Evolutionary conservation across 805 yeast genomes (phyloP).

Genomic region (Cyberlindnera euphorbiae): DNA sequence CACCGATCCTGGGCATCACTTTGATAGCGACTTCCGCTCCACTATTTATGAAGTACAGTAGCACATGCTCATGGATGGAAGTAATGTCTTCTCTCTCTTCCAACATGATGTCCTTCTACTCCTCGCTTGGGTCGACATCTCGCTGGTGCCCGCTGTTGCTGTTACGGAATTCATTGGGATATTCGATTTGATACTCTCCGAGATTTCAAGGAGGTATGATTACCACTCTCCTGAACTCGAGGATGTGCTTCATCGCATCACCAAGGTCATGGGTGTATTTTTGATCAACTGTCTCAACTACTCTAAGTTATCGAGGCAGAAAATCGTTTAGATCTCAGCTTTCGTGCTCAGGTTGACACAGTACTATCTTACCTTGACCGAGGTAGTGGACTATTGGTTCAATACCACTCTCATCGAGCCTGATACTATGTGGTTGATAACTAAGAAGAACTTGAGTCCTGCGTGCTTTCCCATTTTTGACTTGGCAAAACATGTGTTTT

Average conservation of each 20-base stretch:
- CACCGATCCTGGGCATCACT: too few relatives aligned
- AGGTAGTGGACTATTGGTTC: slow-evolving; percentile 20
- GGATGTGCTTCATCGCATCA: slow-evolving; percentile 6
- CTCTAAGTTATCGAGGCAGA: slow-evolving; percentile 2
- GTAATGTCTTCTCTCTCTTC: slow-evolving; percentile 8
- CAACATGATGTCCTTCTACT: slow-evolving; percentile 12
- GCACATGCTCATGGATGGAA: slow-evolving; percentile 6
- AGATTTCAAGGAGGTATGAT: slow-evolving; percentile 14
- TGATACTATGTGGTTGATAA: slow-evolving; percentile 12
- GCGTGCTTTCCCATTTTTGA: slow-evolving; percentile 25
- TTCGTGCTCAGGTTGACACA: slow-evolving; percentile 14
- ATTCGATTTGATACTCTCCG: slow-evolving; percentile 13
- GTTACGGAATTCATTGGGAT: slow-evolving; percentile 14
- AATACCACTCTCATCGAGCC: slow-evolving; percentile 10
- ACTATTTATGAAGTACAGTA: slow-evolving; percentile 10
- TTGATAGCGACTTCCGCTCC: slow-evolving; percentile 1
- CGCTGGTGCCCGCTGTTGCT: slow-evolving; percentile 5
- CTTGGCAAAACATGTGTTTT: slow-evolving; percentile 20
- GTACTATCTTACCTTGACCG: slow-evolving; percentile 15
- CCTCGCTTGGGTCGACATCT: slow-evolving; percentile 10
- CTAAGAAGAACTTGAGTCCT: slow-evolving; percentile 2
- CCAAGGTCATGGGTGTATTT: slow-evolving; percentile 16
- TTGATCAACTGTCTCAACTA: slow-evolving; percentile 12
- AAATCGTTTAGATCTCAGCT: slow-evolving; percentile 3
- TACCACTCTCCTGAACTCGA: slow-evolving; percentile 11